Base-by-base conservation (phyloP, 176 grass and related monocot species). In the Chloris gayana region DNA sequence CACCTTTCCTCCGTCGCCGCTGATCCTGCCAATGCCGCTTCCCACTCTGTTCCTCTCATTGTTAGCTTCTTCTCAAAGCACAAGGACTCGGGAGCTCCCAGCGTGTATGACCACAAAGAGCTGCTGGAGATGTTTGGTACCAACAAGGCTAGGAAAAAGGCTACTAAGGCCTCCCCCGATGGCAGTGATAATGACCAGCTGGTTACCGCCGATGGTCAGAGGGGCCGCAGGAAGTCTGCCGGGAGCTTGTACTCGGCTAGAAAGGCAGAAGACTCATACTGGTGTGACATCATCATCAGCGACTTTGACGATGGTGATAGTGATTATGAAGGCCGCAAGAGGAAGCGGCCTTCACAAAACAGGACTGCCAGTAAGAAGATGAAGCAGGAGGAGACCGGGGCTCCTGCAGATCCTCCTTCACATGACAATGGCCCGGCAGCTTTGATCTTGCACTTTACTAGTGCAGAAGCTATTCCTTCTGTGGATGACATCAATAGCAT, bases 191-290 rank as follows among this genome's bases (percentile, higher is more conserved):
- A 57, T 17, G 80, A 46, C 13, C 58, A 78, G 1, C 15, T 76
- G 9, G 79, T 58, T 37, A 21, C 39, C 0, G 66, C 0, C 0
- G 72, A 89, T 67, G 87, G 82, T 62, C 82, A 85, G 66, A 89
- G 85, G 75, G 89, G 85, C 2, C 76, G 70, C 14, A 81, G 80
- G 74, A 93, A 67, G 44, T 83, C 85, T 21, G 73, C 81, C 7
- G 90, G 87, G 61, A 84, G 76, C 44, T 33, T 95, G 77, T 92
- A 74, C 70, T 85, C 72, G 29, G 75, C 90, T 79, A 80, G 87
- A 46, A 86, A 89, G 67, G 86, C 91, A 8, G 87, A 98, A 77
- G 96, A 98, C 76, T 95, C 95, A 0, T 98, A 98, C 75, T 98
- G 96, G 96, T 93, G 90, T 51, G 92, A 98, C 84, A 83, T 98